These are phyloP conservation scores for Cordyceps javanica DNA, from an alignment of 2,329 filamentous ascomycete genomes.

Conservation along the genomic window DNA sequence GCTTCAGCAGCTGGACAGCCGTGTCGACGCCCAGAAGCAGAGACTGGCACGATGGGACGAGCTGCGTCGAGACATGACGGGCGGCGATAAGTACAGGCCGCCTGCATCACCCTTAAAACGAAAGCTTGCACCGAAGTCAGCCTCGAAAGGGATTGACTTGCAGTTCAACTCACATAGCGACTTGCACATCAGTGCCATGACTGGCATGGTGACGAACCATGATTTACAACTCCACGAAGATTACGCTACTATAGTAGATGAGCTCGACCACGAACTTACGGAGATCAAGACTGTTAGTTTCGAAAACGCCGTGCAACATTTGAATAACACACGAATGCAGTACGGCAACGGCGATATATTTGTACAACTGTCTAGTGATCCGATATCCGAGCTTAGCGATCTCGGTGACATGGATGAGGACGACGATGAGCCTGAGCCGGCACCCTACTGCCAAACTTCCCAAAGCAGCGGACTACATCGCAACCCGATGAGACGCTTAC, in stretches of 20 bases:
- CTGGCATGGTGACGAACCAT: slow-evolving; percentile 15
- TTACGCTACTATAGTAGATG: slow-evolving; percentile 37
- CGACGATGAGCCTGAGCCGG: slow-evolving; percentile 14
- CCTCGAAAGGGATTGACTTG: slow-evolving; percentile 43
- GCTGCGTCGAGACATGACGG: slow-evolving; percentile 50
- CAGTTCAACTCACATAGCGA: slow-evolving; percentile 47
- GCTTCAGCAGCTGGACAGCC: slow-evolving; percentile 63
- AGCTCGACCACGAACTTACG: slow-evolving; percentile 36
- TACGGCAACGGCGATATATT: background rate
- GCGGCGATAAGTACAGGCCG: slow-evolving; percentile 19
- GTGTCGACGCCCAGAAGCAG: slow-evolving; percentile 60
- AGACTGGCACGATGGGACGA: slow-evolving; percentile 68
- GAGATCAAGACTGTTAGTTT: slow-evolving; percentile 19
- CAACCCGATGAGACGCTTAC: background rate
- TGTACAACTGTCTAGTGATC: slow-evolving; percentile 19
- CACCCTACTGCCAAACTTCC: slow-evolving; percentile 11
- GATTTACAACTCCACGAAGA: slow-evolving; percentile 29
- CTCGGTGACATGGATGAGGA: slow-evolving; percentile 50
- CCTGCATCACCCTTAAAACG: slow-evolving; percentile 20
- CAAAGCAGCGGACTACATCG: background rate
- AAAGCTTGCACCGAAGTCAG: slow-evolving; percentile 17
- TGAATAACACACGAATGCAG: slow-evolving; percentile 9
- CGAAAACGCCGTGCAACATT: slow-evolving; percentile 20
- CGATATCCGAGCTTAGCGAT: slow-evolving; percentile 34
- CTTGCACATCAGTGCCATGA: slow-evolving; percentile 36